phyloP scores from a whole-genome alignment of 2,329 filamentous ascomycete species.

The Trichoderma hamatum region DNA sequence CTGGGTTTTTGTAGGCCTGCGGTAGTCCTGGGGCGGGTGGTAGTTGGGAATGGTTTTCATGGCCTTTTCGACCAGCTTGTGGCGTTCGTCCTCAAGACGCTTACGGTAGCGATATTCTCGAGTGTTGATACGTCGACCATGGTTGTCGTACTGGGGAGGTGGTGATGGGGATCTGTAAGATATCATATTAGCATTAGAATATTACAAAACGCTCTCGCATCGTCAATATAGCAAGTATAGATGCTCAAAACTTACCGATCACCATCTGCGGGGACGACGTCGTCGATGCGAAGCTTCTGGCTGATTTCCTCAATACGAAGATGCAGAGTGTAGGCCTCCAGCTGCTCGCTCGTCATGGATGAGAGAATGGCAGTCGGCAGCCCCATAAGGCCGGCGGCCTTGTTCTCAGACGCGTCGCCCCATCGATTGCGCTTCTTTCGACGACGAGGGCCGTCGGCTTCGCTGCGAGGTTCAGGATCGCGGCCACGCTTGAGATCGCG shows the following conservation, averaged over 20 bases:
- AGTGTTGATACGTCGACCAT: conserved; percentile 98
- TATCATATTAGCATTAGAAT: conserved; percentile 31
- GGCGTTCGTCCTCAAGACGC: conserved; percentile 95
- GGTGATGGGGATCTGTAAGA: conserved; percentile 83
- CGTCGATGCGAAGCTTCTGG: conserved; percentile 98
- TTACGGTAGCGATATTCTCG: conserved; percentile 98
- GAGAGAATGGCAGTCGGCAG: conserved; percentile 94
- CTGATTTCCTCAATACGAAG: conserved; percentile 98
- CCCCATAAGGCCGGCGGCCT: conserved; percentile 96
- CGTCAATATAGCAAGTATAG: not conserved
- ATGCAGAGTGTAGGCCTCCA: conserved; percentile 95
- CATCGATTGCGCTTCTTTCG: conserved; percentile 99
- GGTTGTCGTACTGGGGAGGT: conserved; percentile 97
- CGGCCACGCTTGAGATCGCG: conserved; percentile 80
- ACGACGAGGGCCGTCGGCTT: conserved; percentile 76
- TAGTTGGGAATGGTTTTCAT: conserved; percentile 99
- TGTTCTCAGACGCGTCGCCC: conserved; percentile 97
- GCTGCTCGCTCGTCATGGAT: conserved; percentile 97
- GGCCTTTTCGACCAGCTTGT: conserved; percentile 97
- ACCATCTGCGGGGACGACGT: conserved; percentile 95
- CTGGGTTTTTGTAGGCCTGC: conserved; percentile 98
- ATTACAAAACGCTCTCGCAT: not conserved
- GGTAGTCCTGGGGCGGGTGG: conserved; percentile 96
- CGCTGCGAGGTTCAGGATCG: conserved; percentile 77
- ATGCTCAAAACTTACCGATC: conserved; percentile 71